A percentile compares a stretch with the other conserved stretches of the same genome.
Evolutionary conservation across 177 flowering plant species (phyloP).

Genomic region (Vitis hybrid): DNA sequence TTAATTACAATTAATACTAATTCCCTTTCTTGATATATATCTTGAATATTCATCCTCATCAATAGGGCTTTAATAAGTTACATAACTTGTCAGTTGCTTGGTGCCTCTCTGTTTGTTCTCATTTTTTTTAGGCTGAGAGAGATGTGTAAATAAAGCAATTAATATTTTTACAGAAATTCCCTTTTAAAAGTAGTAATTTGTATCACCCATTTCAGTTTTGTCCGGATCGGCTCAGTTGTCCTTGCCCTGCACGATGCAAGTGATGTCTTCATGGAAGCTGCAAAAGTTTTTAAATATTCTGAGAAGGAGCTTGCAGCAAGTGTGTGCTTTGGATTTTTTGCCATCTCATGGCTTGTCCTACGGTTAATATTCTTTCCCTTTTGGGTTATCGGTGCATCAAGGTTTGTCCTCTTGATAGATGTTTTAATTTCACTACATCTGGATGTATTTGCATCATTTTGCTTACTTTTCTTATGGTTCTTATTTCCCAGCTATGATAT

Average conservation of each 20-base stretch:
- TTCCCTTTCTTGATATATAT: no score
- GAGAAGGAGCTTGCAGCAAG: constrained; percentile 85
- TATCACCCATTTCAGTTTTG: constrained; percentile 48
- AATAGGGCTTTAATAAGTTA: background rate
- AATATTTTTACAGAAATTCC: background rate
- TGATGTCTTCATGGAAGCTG: constrained; percentile 91
- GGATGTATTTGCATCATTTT: background rate
- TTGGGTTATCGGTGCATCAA: constrained; percentile 69
- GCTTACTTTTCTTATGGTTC: constrained; percentile 17
- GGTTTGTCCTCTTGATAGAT: constrained; percentile 43
- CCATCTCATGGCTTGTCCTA: constrained; percentile 79
- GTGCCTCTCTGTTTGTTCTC: background rate
- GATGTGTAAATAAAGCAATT: no score
- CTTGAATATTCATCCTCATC: no score
- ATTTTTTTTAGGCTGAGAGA: background rate
- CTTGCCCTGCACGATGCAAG: constrained; percentile 89
- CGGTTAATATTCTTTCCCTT: constrained; percentile 86
- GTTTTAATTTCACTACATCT: constrained; percentile 5
- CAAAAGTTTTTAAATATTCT: constrained; percentile 85
- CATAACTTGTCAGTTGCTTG: background rate
- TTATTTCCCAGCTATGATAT: constrained; percentile 49
- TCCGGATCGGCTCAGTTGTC: constrained; percentile 67
- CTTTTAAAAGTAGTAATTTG: background rate
- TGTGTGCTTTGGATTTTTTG: constrained; percentile 70
- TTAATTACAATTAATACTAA: no score